Percentiles rank a stretch among this genome's conserved stretches.
Conservation (phyloP, 345 rosid genomes). For the Erysimum cheiranthoides region DNA sequence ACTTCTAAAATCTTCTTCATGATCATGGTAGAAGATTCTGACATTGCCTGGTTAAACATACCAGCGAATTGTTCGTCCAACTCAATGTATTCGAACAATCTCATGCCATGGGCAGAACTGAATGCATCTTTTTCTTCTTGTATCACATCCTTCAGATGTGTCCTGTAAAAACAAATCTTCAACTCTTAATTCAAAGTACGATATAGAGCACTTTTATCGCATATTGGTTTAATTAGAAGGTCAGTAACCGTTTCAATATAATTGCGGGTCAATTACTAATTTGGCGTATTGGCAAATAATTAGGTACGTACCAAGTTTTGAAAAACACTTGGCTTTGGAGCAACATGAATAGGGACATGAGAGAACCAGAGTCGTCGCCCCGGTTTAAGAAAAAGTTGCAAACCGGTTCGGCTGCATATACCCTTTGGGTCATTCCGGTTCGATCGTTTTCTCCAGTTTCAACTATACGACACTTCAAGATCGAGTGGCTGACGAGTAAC, state of each 20-base stretch:
- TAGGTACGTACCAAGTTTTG: constrained; percentile 27
- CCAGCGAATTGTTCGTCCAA: constrained; percentile 49
- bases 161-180: constrained; percentile 34
- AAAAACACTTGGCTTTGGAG: neutral
- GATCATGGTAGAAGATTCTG: constrained; percentile 45
- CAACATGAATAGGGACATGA: constrained; percentile 21
- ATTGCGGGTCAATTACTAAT: neutral
- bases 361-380: constrained; percentile 10
- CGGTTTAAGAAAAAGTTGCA: constrained; percentile 40
- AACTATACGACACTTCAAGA: constrained; percentile 4
- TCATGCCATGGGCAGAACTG: constrained; percentile 57
- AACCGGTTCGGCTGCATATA: constrained; percentile 34
- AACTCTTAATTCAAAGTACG: neutral
- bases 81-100: constrained; percentile 47
- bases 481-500: constrained; percentile 48
- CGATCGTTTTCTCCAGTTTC: neutral
- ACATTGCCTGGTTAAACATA: constrained; percentile 60
- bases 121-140: constrained; percentile 60
- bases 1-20: constrained; percentile 52
- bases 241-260: neutral
- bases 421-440: neutral
- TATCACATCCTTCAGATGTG: constrained; percentile 50
- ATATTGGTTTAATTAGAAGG: neutral
- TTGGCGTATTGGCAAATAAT: neutral
- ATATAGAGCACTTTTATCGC: neutral